Base-by-base conservation (phyloP, 1,284 basidiomycete genomes). In the Ceratobasidium sp. region DNA sequence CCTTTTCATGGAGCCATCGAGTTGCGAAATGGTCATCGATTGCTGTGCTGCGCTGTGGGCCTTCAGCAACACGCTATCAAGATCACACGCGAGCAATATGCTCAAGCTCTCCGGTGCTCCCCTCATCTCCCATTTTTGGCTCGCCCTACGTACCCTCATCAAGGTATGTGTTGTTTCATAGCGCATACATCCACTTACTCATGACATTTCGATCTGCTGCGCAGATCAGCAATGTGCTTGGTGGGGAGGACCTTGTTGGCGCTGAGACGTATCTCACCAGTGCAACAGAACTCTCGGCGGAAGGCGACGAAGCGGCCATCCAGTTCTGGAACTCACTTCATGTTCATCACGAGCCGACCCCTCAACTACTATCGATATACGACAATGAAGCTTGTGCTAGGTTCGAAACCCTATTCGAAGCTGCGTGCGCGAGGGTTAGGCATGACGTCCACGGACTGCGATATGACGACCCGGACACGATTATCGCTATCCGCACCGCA, bases 161-260 rank as follows among this genome's bases (percentile, higher is more conserved):
- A 24, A 54, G 27, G 65, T 69, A 44, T 29, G 56, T 31, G 5
- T 24, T 27, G n/a, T n/a, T n/a, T n/a, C n/a, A n/a, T n/a, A n/a
- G 1, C n/a, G 31, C 24, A 14, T 36, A 19, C 19, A 19, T 54
- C 44, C 22, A n/a, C 27, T 19, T 24, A 15, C 3, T 57, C 22
- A 9, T n/a, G 41, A 29, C 19, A 15, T 24, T 14, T 22, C 36
- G 41, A 27, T 69, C 3, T 69, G n/a, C 36, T 17, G 36, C 47
- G 50, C 54, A n/a, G 31, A 31, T 48, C 7, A 50, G 9, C 27
- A 36, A 24, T 11, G 6, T 22, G 33, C 1, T 36, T 69, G 2
- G 17, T 36, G 22, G 59, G 1, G 6, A n/a, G n/a, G n/a, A n/a
- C n/a, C n/a, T n/a, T n/a, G n/a, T n/a, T n/a, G n/a, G n/a, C n/a